phyloP scores from a whole-genome alignment of 768 basidiomycete species.

The Hericium rajendrae region DNA sequence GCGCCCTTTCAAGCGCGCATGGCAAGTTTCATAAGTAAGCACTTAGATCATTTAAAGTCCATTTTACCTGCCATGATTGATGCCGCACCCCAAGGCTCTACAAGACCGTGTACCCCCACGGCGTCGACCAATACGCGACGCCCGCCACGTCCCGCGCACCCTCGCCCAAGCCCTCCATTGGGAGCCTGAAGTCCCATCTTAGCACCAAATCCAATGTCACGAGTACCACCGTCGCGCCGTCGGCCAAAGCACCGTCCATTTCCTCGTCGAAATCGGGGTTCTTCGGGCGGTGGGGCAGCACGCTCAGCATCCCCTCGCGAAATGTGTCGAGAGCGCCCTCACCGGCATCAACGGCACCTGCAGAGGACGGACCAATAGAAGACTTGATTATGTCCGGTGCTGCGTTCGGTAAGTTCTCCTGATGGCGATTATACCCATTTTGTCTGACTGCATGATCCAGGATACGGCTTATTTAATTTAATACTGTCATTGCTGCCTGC shows the following conservation, averaged over 20 bases:
- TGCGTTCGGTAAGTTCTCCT: conserved; percentile 50
- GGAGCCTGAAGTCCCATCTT: neutral
- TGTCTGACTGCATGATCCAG: conserved; percentile 3
- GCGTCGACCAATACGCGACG: conserved; percentile 37
- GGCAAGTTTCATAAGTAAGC: conserved; percentile 63
- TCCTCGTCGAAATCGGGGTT: conserved; percentile 13
- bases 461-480: conserved; percentile 56
- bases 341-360: neutral
- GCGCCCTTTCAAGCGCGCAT: conserved; percentile 39
- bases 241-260: conserved; percentile 8
- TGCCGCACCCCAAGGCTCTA: conserved; percentile 36
- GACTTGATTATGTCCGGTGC: conserved; percentile 67
- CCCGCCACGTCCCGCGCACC: conserved; percentile 26
- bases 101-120: conserved; percentile 57
- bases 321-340: conserved; percentile 9
- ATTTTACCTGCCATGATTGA: conserved; percentile 3
- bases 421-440: too few relatives aligned
- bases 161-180: conserved; percentile 27
- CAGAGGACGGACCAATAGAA: conserved; percentile 49
- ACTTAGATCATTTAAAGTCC: neutral
- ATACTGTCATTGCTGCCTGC: conserved; percentile 70
- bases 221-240: conserved; percentile 6
- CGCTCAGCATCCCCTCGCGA: conserved; percentile 13
- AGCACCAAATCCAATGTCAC: neutral
- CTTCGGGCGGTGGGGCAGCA: conserved; percentile 19